Base-by-base conservation (phyloP, 352 stramenopile genomes). In the Pythium aphanidermatum region DNA sequence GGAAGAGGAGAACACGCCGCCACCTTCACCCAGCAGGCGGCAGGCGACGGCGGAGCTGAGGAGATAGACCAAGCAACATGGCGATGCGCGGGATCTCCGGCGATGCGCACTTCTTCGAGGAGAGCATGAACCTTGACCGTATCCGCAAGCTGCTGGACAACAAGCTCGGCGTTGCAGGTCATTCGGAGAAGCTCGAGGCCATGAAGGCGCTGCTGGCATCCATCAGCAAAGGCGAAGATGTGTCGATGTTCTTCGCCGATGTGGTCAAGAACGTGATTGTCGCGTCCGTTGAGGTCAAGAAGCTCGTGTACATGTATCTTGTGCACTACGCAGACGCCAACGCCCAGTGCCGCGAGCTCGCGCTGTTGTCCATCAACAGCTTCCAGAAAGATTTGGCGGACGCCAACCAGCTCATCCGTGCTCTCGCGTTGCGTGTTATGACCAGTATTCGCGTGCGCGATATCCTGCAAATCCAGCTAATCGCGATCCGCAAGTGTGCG, bases 261-360 rank as follows among this genome's bases (percentile, higher is more conserved):
- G 96, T 99, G 17, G 96, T 99, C 37, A 92, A 93, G 61, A 98
- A 98, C 64, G 82, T 95, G 13, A 89, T 95, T 50, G 83, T 95
- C 23, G 88, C 86, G 20, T 96, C 74, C 35, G 83, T 99, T 24
- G 96, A 99, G 63, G 91, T 99, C n/a, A 98, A 98, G 55, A 99
- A 99, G 69, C 96, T 99, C 73, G 95, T 99, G 19, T 99, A 99
- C 72, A 99, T 98, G 73, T 99, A 98, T 67, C 74, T 99, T 12
- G 93, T 98, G n/a, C 95, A 98, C 68, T 99, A 99, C 66, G 92
- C 94, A 4, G 95, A 99, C 71, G 74, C 78, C 40, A 95, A 98
- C 61, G 73, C 82, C 21, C 86, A 93, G 46, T 99, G 96, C 60
- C 78, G 96, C 13, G 96, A 99, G 65, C 69, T 99, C 16, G 95